These are phyloP conservation scores for Prunus salicina DNA, from an alignment of 306 rosid genomes.

Conservation along the genomic window DNA sequence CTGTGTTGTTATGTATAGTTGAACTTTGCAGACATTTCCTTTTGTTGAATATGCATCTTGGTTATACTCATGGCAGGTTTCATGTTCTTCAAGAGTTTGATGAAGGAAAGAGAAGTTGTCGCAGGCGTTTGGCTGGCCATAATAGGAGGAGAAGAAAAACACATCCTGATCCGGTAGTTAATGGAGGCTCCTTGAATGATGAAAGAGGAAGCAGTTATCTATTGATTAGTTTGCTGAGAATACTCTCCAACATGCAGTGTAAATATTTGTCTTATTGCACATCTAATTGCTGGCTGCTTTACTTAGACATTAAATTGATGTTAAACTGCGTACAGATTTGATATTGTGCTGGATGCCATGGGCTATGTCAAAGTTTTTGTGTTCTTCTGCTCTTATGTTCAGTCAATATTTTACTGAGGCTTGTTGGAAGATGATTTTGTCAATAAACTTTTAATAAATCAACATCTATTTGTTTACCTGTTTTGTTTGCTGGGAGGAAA, in stretches of 20 bases:
- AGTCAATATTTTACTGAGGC: not conserved
- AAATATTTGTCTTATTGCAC: conserved; percentile 29
- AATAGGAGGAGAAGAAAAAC: conserved; percentile 81
- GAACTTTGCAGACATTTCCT: conserved; percentile 18
- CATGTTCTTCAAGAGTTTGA: conserved; percentile 91
- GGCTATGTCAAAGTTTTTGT: not conserved
- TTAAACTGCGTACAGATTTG: not conserved
- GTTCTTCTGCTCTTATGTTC: not conserved
- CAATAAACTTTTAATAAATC: not conserved
- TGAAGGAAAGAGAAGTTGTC: conserved; percentile 94
- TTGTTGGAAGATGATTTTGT: not conserved
- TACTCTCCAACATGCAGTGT: conserved; percentile 77
- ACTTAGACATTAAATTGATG: conserved; percentile 5
- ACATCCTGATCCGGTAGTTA: conserved; percentile 59
- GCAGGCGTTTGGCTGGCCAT: conserved; percentile 89
- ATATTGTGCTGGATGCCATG: not conserved
- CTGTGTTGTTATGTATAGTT: not conserved
- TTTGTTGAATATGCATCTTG: conserved; percentile 25
- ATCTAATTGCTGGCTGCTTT: conserved; percentile 22
- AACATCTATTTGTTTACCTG: not conserved
- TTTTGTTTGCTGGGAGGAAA: not conserved
- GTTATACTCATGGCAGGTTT: conserved; percentile 58
- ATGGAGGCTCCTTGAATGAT: conserved; percentile 57
- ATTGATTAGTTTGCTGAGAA: conserved; percentile 59
- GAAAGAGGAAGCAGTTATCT: conserved; percentile 72